These are phyloP conservation scores for Mycena albidolilacea DNA, from an alignment of 768 basidiomycete species.

Conservation along the genomic window DNA sequence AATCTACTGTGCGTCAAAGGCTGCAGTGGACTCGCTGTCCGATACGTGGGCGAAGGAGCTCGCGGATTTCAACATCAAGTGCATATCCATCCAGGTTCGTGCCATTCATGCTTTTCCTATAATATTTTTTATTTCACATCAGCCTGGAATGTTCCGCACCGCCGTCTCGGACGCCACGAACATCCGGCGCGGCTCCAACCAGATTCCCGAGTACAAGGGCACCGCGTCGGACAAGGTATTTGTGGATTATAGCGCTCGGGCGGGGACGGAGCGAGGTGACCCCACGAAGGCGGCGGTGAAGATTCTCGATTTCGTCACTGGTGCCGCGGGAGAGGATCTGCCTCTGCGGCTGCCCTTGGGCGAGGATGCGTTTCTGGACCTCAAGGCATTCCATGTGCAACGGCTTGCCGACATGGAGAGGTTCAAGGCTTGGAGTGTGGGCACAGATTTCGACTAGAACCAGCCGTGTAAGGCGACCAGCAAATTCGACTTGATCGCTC, in stretches of 20 bases:
- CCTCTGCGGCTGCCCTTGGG: slow-evolving; percentile 16
- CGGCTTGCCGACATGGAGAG: slow-evolving; percentile 32
- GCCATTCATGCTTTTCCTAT: neutral
- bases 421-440: slow-evolving; percentile 34
- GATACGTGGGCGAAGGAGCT: slow-evolving; percentile 30
- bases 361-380: slow-evolving; percentile 7
- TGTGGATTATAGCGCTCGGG: neutral
- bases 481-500: too few relatives aligned
- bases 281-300: slow-evolving; percentile 37
- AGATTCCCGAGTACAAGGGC: slow-evolving; percentile 40
- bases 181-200: slow-evolving; percentile 18
- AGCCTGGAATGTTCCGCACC: slow-evolving; percentile 46
- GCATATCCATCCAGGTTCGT: slow-evolving; percentile 41
- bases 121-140: neutral
- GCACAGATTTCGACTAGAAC: slow-evolving; percentile 24
- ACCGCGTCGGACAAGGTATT: slow-evolving; percentile 6
- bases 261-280: slow-evolving; percentile 40
- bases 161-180: slow-evolving; percentile 28
- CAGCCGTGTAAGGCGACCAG: too few relatives aligned
- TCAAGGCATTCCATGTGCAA: slow-evolving; percentile 8
- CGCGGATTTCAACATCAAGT: slow-evolving; percentile 34
- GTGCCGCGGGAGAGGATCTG: neutral
- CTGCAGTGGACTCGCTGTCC: slow-evolving; percentile 38
- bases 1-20: slow-evolving; percentile 48
- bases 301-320: slow-evolving; percentile 39